Conservation (phyloP, 2,329 filamentous ascomycete genomes). For the Leptographium radiaticola region DNA sequence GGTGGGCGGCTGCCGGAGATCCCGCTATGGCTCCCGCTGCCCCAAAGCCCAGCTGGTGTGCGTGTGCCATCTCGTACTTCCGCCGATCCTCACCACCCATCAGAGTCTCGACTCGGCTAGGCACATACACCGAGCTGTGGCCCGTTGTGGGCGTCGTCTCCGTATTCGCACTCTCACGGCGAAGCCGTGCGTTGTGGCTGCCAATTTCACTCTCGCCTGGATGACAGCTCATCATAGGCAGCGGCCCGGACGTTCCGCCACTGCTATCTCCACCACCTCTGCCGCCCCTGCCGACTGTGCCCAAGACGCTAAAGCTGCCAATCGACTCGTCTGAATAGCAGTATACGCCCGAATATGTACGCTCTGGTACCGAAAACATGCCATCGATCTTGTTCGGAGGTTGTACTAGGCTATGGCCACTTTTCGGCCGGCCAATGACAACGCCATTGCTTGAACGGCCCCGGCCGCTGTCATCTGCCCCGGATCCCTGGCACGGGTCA, state of each 20-base stretch:
- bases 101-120: constrained; percentile 58
- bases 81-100: constrained; percentile 66
- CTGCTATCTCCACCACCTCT: background rate
- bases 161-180: constrained; percentile 55
- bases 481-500: constrained; percentile 7
- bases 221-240: no score
- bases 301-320: constrained; percentile 34
- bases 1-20: background rate
- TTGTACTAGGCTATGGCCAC: constrained; percentile 37
- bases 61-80: constrained; percentile 60
- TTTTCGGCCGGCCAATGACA: constrained; percentile 32
- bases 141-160: constrained; percentile 39
- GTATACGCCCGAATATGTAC: constrained; percentile 56
- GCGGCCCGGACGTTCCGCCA: background rate
- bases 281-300: constrained; percentile 1
- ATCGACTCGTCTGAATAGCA: constrained; percentile 54
- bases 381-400: constrained; percentile 67
- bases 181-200: constrained; percentile 28
- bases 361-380: constrained; percentile 60
- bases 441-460: background rate
- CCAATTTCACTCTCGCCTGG: background rate
- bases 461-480: constrained; percentile 13
- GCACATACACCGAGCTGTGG: constrained; percentile 49
- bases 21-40: constrained; percentile 14
- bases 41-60: constrained; percentile 29